Percentiles rank a stretch among this genome's conserved stretches.
Conservation (phyloP, 768 basidiomycete species). For the Calvatia gigantea region DNA sequence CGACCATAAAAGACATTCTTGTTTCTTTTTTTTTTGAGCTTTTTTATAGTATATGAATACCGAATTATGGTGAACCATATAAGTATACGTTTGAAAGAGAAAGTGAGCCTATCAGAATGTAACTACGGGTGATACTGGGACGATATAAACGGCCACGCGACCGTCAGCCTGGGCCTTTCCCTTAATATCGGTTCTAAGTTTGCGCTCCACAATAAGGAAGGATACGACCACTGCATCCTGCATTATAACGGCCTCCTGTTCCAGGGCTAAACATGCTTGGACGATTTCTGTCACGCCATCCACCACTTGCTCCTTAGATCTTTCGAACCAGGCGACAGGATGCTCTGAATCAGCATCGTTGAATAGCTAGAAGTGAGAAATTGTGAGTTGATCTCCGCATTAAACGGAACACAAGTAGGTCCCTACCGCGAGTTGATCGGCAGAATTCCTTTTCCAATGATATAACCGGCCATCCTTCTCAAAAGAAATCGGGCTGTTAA, state of each 20-base stretch:
- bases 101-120: too few species aligned
- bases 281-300: not conserved
- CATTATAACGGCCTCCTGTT: not conserved
- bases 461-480: slow-evolving; percentile 18
- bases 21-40: too few species aligned
- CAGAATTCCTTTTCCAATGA: slow-evolving; percentile 19
- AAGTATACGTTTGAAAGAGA: too few species aligned
- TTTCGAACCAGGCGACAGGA: not conserved
- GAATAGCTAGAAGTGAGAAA: not conserved
- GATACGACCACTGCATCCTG: not conserved
- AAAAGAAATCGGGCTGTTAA: slow-evolving; percentile 22
- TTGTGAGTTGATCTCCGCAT: not conserved
- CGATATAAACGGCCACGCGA: too few species aligned
- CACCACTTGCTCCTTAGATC: not conserved
- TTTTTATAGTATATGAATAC: too few species aligned
- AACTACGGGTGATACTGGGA: too few species aligned
- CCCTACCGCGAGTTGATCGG: slow-evolving; percentile 19
- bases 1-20: too few species aligned
- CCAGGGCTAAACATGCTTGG: not conserved
- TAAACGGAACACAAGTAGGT: not conserved
- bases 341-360: not conserved
- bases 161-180: too few species aligned
- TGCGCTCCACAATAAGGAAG: not conserved
- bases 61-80: too few species aligned
- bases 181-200: too few species aligned